Base-by-base conservation (phyloP, 306 rosid genomes). In the Malus orientalis region DNA sequence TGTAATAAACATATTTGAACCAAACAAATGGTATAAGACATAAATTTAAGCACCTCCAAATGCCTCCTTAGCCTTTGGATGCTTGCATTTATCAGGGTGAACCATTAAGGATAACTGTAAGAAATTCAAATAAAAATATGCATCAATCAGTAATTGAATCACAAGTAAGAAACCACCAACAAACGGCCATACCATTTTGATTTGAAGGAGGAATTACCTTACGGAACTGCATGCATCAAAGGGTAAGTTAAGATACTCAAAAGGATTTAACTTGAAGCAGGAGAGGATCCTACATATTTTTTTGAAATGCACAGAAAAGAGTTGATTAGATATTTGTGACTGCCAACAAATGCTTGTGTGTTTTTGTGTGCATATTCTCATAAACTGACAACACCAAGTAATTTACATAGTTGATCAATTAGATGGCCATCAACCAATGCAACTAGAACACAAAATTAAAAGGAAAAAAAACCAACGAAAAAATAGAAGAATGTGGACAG, bases 61-160 rank as follows among this genome's bases (percentile, higher is more conserved):
- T 79, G 99, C 99, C 83, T 95, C 99, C 88, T 95, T 95, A 73
- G 97, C 90, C 73, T 92, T 93, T 76, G 93, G 98, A 86, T 95
- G 97, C 93, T 91, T 95, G 88, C 99, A 95, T 84, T 95, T 95
- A 83, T 95, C 97, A 80, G 99, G 99, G 68, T 92, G 99, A 83
- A 95, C 99, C 90, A 95, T 80, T 89, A 92, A 86, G 12, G 97
- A 22, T 22, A 95, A 67, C 97, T 92, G 78, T 84, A 85, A 77
- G 69, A 55, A 67, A 78, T 74, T 70, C 45, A 47, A 30, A 18
- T 29, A 55, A 36, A 74, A 45, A 73, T 27, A 36, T 20, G 75
- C 36, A 69, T 82, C 74, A 80, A 32, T n/a, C 65, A 47, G 22
- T 38, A 40, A 22, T 12, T 36, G 23, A 74, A 47, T 73, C 20